Conservation (phyloP, 176 grass and related monocot species). For the Paspalum notatum region DNA sequence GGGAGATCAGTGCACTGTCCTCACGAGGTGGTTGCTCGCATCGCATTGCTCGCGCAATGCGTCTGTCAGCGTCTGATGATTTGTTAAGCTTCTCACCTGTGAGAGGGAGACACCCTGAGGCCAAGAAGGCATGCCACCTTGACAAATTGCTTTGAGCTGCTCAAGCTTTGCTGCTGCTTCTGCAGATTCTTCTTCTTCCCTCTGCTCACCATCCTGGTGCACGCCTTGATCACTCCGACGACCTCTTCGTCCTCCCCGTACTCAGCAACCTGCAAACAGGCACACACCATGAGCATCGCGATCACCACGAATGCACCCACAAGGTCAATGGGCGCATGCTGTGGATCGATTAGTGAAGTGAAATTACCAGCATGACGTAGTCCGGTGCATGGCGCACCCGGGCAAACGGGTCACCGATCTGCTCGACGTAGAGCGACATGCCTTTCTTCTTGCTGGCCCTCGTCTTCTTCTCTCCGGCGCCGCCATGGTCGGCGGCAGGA, state of each 20-base stretch:
- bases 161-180: not conserved
- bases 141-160: constrained; percentile 38
- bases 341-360: not conserved
- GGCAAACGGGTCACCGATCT: constrained; percentile 64
- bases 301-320: not conserved
- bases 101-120: constrained; percentile 70
- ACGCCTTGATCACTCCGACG: constrained; percentile 73
- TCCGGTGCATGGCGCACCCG: constrained; percentile 66
- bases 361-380: constrained; percentile 68
- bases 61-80: not conserved
- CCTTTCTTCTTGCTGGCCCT: constrained; percentile 37
- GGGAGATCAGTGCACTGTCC: not conserved
- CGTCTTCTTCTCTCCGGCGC: constrained; percentile 19
- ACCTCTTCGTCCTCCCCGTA: constrained; percentile 58
- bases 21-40: constrained; percentile 1
- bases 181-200: constrained; percentile 37
- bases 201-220: constrained; percentile 62
- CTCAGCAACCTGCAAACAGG: constrained; percentile 57
- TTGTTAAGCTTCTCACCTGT: constrained; percentile 56
- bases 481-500: not conserved
- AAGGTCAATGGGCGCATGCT: not conserved
- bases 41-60: constrained; percentile 19
- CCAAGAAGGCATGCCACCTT: constrained; percentile 78
- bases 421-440: constrained; percentile 63
- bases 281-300: not conserved